Conservation (phyloP, 768 basidiomycete species). For the Russula sp. region DNA sequence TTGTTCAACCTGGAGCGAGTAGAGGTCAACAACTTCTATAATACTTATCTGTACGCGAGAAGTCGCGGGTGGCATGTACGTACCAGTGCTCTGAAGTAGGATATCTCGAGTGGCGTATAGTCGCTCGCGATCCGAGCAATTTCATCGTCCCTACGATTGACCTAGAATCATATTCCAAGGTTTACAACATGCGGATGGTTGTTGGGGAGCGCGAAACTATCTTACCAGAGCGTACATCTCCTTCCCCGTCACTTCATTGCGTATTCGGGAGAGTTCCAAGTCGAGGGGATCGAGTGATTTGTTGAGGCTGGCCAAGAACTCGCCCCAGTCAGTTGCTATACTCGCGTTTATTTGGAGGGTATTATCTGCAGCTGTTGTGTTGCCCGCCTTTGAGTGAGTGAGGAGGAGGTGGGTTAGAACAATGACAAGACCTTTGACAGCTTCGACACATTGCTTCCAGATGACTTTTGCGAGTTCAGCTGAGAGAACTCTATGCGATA, state of each 20-base stretch:
- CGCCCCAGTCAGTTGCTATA: slow-evolving; percentile 52
- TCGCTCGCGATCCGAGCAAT: slow-evolving; percentile 84
- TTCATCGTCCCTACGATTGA: slow-evolving; percentile 77
- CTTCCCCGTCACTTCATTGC: slow-evolving; percentile 62
- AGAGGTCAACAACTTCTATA: not conserved
- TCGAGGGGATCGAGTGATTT: slow-evolving; percentile 62
- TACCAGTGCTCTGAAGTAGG: slow-evolving; percentile 82
- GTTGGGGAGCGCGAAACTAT: slow-evolving; percentile 9
- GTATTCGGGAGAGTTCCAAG: slow-evolving; percentile 62
- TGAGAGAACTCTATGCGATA: slow-evolving; percentile 70
- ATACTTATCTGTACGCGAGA: too few relatives aligned
- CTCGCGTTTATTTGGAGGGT: slow-evolving; percentile 47
- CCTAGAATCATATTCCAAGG: slow-evolving; percentile 43
- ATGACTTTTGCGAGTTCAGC: slow-evolving; percentile 59
- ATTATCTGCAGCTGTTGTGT: slow-evolving; percentile 49
- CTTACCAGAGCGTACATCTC: slow-evolving; percentile 70
- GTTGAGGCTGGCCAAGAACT: slow-evolving; percentile 61
- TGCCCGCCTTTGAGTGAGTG: slow-evolving; percentile 7
- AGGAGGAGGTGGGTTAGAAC: not conserved
- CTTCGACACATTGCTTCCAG: slow-evolving; percentile 64
- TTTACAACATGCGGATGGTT: not conserved
- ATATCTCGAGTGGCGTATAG: slow-evolving; percentile 73
- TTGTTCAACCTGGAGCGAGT: slow-evolving; percentile 66
- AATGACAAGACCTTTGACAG: slow-evolving; percentile 51
- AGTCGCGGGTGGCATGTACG: not conserved